phyloP scores from a whole-genome alignment of 371 early-diverging fungal genomes.

The Mortierella sp. region DNA sequence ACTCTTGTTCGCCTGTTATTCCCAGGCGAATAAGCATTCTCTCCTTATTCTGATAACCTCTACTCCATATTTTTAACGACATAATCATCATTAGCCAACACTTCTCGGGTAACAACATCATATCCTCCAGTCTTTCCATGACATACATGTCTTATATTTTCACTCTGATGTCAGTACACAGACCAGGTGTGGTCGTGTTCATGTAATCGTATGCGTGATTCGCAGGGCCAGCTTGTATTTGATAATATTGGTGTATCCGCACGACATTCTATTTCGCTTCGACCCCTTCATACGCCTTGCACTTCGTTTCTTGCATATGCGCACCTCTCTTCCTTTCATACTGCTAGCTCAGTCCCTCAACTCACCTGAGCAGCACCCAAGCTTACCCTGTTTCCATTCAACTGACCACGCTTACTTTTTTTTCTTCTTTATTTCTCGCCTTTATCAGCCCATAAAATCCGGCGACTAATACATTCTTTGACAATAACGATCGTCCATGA shows the following conservation, averaged over 20 bases:
- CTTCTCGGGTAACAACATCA: background rate
- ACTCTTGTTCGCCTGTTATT: background rate
- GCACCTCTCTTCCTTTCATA: background rate
- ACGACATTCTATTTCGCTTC: background rate
- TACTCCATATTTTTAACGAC: background rate
- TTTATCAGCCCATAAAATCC: background rate
- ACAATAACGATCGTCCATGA: conserved; percentile 24
- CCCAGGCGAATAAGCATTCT: background rate
- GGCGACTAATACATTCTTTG: conserved; percentile 30
- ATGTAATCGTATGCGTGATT: background rate
- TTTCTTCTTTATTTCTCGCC: background rate
- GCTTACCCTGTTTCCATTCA: background rate
- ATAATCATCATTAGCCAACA: background rate
- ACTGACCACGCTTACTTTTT: conserved; percentile 15
- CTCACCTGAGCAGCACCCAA: background rate
- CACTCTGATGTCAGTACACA: too few relatives aligned
- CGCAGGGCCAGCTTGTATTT: background rate
- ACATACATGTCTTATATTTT: too few relatives aligned
- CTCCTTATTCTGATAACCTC: background rate
- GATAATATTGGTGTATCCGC: background rate
- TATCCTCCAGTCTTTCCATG: too few relatives aligned
- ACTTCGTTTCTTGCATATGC: background rate
- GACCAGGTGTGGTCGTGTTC: background rate
- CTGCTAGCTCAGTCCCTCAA: background rate
- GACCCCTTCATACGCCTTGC: background rate